Base-by-base conservation (phyloP, 1,139 yeast genomes). In the Sugiyamaella novakii region DNA sequence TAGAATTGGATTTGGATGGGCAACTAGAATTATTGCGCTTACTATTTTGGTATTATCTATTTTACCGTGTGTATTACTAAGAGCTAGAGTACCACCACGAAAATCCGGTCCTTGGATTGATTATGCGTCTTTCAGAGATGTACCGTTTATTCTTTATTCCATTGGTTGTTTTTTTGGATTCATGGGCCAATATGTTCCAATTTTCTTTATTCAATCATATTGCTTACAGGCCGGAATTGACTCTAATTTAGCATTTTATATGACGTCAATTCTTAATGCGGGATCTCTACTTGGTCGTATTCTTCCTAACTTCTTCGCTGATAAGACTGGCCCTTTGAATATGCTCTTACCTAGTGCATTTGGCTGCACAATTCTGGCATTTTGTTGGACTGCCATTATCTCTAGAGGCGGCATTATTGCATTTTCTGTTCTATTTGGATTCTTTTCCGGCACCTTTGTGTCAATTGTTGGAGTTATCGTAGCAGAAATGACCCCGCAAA, bases 261-360 rank as follows among this genome's bases (percentile, higher is more conserved):
- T 65, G 54, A 75, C 79, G 4, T 73, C 84, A 0, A 74, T 80
- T n/a, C 70, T 78, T 22, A 73, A 78, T 43, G 80, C 79, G 1
- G 74, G 75, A 58, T 68, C 77, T 2, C 69, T 74, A 27, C 55
- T 77, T 15, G 84, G 84, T 2, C 68, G 84, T 38, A 69, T 80
- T 1, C 11, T 75, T 0, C 77, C 81, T 6, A 81, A 81, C 3
- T 62, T 68, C 30, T 5, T 72, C 2, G 75, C 79, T 3, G 82
- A 77, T 59, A 62, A 58, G 19, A 54, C 65, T 35, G 84, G 84
- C 0, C 67, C 79, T 4, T 55, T 74, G 22, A 77, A 79, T 39
- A 64, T 74, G 11, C 54, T 75, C 5, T 56, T 70, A 2, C 71
- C 73, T 1, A 66, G 58, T 33, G 41, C 50, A 8, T 29, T 27